Conservation (phyloP, 352 stramenopile genomes). For the Phytophthora pini region DNA sequence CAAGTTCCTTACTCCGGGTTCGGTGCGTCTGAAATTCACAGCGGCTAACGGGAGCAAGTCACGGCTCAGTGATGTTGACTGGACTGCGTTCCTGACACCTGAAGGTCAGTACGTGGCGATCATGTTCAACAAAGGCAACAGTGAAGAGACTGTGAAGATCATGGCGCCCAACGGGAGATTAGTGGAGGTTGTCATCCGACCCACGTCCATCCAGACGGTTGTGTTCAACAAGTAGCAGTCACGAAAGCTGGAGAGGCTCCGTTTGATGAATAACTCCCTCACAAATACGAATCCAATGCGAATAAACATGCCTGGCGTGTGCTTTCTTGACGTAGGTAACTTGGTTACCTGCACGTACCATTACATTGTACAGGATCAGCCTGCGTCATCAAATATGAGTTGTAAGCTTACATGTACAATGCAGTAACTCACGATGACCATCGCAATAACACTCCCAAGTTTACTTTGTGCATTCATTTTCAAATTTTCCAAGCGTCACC, state of each 20-base stretch:
- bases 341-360: too few species aligned
- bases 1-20: slow-evolving; percentile 67
- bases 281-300: too few species aligned
- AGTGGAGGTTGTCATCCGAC: slow-evolving; percentile 41
- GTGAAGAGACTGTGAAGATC: slow-evolving; percentile 49
- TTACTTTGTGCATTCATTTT: neutral
- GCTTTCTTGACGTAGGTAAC: too few species aligned
- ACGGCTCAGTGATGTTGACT: slow-evolving; percentile 42
- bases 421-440: slow-evolving; percentile 3
- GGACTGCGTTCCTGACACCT: slow-evolving; percentile 51
- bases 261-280: too few species aligned
- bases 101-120: slow-evolving; percentile 49
- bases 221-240: slow-evolving; percentile 45
- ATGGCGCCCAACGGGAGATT: slow-evolving; percentile 45
- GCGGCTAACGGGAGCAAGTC: slow-evolving; percentile 28
- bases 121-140: slow-evolving; percentile 46
- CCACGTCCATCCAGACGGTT: slow-evolving; percentile 54
- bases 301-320: too few species aligned
- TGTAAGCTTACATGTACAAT: neutral
- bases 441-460: neutral
- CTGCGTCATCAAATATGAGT: slow-evolving; percentile 15
- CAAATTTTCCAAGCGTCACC: neutral
- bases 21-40: slow-evolving; percentile 45
- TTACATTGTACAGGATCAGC: neutral
- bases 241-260: neutral